Evolutionary conservation across 768 basidiomycete genomes (phyloP).

Genomic region (Mycena filopes): DNA sequence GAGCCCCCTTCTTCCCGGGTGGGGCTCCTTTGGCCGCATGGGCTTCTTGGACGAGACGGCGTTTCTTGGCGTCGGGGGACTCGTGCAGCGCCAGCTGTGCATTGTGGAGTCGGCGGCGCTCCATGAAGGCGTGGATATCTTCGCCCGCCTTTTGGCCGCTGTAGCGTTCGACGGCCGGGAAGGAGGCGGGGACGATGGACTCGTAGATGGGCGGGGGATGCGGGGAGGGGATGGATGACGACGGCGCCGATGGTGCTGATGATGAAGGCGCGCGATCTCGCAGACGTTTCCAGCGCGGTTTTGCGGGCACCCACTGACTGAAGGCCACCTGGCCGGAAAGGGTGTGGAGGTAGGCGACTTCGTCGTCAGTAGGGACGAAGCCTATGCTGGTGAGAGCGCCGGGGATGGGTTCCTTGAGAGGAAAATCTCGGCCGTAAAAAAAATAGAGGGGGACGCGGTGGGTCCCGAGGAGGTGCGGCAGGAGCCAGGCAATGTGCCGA

Average conservation of each 20-base stretch:
- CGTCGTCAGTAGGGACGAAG: constrained; percentile 13
- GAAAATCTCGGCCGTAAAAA: constrained; percentile 23
- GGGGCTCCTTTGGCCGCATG: constrained; percentile 18
- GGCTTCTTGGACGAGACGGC: constrained; percentile 17
- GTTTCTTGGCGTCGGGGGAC: constrained; percentile 4
- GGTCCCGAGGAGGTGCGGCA: constrained; percentile 17
- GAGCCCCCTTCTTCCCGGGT: constrained; percentile 23
- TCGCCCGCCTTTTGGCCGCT: constrained; percentile 30
- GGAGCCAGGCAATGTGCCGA: constrained; percentile 25
- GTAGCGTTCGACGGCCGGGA: constrained; percentile 25
- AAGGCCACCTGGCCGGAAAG: constrained; percentile 18
- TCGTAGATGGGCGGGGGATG: too few relatives aligned
- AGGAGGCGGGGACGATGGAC: constrained; percentile 17
- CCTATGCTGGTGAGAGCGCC: constrained; percentile 1
- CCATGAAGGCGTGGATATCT: constrained; percentile 24
- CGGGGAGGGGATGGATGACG: too few relatives aligned
- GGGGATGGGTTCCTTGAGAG: constrained; percentile 22
- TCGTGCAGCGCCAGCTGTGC: constrained; percentile 19
- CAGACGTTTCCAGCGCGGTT: not conserved
- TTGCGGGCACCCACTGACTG: constrained; percentile 15
- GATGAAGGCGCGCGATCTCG: constrained; percentile 5
- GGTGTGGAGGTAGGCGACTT: constrained; percentile 5
- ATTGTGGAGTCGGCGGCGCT: constrained; percentile 23
- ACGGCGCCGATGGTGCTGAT: not conserved
- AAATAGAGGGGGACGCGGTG: constrained; percentile 30